Percentiles rank a stretch among this genome's conserved stretches.
Conservation (phyloP, 257 asterid species). For the Apocynum venetum region DNA sequence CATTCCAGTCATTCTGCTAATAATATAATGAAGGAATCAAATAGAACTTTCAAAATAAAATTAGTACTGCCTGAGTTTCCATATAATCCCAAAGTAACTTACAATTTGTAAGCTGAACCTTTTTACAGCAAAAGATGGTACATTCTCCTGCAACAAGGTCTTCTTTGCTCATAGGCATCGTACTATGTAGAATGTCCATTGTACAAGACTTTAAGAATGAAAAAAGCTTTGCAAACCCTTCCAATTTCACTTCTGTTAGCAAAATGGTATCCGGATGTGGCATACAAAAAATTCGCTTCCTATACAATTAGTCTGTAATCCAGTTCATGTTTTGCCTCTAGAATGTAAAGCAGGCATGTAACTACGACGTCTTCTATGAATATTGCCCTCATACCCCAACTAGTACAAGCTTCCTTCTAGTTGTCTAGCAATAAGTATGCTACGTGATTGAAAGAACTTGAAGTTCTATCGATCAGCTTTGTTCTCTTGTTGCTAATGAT, state of each 20-base stretch:
- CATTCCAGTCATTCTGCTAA: too few species aligned
- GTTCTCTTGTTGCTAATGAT: constrained; percentile 28
- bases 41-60: too few species aligned
- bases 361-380: background rate
- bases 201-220: background rate
- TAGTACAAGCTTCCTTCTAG: background rate
- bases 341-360: background rate
- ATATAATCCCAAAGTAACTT: too few species aligned
- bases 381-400: background rate
- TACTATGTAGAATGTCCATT: background rate
- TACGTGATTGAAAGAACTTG: background rate
- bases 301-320: background rate
- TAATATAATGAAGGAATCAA: background rate
- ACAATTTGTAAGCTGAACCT: too few species aligned
- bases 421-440: background rate
- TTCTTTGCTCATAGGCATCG: background rate
- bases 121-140: too few species aligned
- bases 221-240: background rate
- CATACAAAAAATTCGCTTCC: background rate
- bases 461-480: constrained; percentile 22
- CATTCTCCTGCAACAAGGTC: background rate
- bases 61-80: background rate
- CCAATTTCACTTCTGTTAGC: background rate
- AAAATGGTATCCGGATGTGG: background rate
- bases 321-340: background rate